Evolutionary conservation across 495 filamentous ascomycete genomes (phyloP), one percentile per base, ranked within the genome.

Genomic region (Aspergillus nanangensis): DNA sequence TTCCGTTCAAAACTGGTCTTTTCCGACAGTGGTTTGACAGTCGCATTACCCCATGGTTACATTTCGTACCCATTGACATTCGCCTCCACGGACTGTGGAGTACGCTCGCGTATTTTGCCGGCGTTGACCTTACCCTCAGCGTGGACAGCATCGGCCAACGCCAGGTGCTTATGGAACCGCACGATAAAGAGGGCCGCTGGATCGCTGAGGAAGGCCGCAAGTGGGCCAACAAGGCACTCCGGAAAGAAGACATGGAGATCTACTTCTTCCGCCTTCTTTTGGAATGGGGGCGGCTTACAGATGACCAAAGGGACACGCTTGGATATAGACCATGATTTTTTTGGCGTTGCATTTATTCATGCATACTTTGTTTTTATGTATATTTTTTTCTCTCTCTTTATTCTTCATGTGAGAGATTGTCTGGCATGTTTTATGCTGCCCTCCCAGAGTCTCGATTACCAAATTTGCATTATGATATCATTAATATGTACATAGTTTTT

Each of bases 231-330:
- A 76, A 70, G 47, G 86, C 81, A 8, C 47, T 93, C 27, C 71
- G 87, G 55, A 82, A 77, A 50, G 85, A 90, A 66, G 88, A 94
- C 58, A 88, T 86, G 82, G 82, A 88, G 62, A 76, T 91, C 21
- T 94, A 92, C 56, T 72, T 91, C 56, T 92, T 90, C 61, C 65
- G 88, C 36, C 56, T 94, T 47, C 58, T 91, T 46, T 60, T 92
- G 32, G 88, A 92, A 65, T 92, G 83, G 82, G 84, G 76, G 1
- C 65, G 84, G 33, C 50, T 88, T 10, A 72, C 81, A 8, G 72
- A 84, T 62, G 83, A 87, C 45, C 51, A 66, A 32, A 69, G 85
- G 56, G 80, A 86, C 46, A 65, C 69, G 18, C 53, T 82, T 43
- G 78, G 77, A 2, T 87, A 77, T 67, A 56, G 45, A 38, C 44